Evolutionary conservation across 306 rosid species (phyloP).

Genomic region (Ormosia emarginata): DNA sequence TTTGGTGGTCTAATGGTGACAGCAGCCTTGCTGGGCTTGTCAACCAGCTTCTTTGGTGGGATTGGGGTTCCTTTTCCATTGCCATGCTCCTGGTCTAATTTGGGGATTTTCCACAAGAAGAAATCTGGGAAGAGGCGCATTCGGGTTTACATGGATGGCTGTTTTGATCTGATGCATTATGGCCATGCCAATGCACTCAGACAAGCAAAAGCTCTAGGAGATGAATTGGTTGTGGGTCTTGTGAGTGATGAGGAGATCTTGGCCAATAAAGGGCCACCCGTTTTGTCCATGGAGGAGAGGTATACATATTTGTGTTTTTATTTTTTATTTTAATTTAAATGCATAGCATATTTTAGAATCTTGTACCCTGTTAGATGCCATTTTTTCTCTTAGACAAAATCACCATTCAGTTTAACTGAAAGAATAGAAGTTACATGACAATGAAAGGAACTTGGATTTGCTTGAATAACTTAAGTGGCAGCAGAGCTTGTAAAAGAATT

Average conservation of each 20-base stretch:
- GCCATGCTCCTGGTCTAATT: constrained; percentile 63
- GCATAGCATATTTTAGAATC: background rate
- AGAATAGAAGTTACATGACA: background rate
- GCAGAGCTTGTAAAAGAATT: background rate
- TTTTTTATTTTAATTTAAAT: background rate
- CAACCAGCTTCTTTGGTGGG: constrained; percentile 84
- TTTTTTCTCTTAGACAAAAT: background rate
- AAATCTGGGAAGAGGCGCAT: constrained; percentile 66
- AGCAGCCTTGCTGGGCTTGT: constrained; percentile 91
- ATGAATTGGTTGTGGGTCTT: constrained; percentile 90
- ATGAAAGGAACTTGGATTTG: background rate
- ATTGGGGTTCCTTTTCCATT: constrained; percentile 60
- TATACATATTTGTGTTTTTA: background rate
- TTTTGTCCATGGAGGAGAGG: constrained; percentile 93
- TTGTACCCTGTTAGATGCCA: background rate
- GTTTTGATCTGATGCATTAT: constrained; percentile 99
- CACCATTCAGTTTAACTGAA: background rate
- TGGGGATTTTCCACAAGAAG: constrained; percentile 70
- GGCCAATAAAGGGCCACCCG: constrained; percentile 94
- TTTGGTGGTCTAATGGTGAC: constrained; percentile 98
- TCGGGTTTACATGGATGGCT: constrained; percentile 98
- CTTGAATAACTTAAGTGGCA: background rate
- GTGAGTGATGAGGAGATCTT: constrained; percentile 90
- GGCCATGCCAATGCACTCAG: constrained; percentile 99
- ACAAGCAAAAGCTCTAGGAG: constrained; percentile 97